Evolutionary conservation across 306 rosid species (phyloP).

Genomic region (Biancaea sappan): DNA sequence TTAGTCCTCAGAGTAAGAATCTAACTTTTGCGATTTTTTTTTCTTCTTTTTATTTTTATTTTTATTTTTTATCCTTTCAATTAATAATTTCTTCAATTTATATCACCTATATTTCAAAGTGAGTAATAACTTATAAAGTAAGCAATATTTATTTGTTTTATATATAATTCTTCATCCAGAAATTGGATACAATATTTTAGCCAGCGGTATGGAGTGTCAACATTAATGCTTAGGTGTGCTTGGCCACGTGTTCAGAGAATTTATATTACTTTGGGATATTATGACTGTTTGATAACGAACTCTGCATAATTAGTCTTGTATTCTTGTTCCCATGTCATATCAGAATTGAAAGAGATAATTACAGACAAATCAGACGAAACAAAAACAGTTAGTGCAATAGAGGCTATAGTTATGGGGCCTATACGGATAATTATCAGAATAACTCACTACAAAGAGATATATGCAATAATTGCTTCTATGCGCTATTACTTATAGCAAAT

Average conservation of each 20-base stretch:
- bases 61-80: background rate
- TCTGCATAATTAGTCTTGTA: conserved; percentile 37
- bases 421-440: conserved; percentile 29
- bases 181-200: conserved; percentile 22
- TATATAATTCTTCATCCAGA: background rate
- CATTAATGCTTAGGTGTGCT: conserved; percentile 29
- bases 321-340: conserved; percentile 37
- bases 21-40: background rate
- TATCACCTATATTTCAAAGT: background rate
- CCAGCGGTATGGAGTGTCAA: conserved; percentile 37
- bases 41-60: background rate
- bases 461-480: conserved; percentile 21
- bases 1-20: conserved; percentile 2
- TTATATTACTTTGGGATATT: conserved; percentile 37
- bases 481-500: background rate
- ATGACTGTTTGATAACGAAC: conserved; percentile 42
- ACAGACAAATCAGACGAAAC: conserved; percentile 33
- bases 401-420: conserved; percentile 33
- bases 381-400: conserved; percentile 31
- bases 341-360: conserved; percentile 36
- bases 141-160: background rate
- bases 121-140: background rate
- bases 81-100: background rate
- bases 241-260: conserved; percentile 31
- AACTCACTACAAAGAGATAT: conserved; percentile 13